Conservation (phyloP, 2,329 filamentous ascomycete genomes). For the Penicillium aurantiogriseum region DNA sequence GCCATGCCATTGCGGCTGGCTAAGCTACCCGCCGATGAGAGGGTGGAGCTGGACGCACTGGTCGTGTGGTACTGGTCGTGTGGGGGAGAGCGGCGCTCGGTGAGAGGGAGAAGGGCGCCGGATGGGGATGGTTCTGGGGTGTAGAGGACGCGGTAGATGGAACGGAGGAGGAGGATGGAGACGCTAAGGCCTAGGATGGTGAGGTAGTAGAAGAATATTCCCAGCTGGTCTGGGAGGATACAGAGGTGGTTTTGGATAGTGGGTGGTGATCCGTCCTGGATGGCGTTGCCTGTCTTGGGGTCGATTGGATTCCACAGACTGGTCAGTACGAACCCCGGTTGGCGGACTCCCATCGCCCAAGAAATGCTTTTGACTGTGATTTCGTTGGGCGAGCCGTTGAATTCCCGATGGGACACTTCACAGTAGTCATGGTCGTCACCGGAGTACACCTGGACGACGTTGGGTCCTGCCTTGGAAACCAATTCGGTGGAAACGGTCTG, state of each 20-base stretch:
- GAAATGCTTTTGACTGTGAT: conserved; percentile 94
- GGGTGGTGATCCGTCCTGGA: conserved; percentile 19
- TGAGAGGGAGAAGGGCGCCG: conserved; percentile 30
- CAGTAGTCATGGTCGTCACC: conserved; percentile 99
- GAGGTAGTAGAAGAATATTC: conserved; percentile 77
- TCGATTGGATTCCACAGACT: conserved; percentile 93
- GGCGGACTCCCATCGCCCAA: conserved; percentile 93
- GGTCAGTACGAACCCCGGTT: conserved; percentile 81
- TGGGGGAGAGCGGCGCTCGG: conserved; percentile 28
- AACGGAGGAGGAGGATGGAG: conserved; percentile 46
- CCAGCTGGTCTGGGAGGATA: conserved; percentile 81
- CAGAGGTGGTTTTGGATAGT: conserved; percentile 90
- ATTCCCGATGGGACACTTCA: conserved; percentile 74
- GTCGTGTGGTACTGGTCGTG: conserved; percentile 27
- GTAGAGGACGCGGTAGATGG: conserved; percentile 35
- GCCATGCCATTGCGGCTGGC: conserved; percentile 29
- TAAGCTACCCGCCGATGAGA: conserved; percentile 29
- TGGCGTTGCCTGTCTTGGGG: conserved; percentile 39
- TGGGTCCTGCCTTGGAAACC: conserved; percentile 69
- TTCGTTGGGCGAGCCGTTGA: conserved; percentile 64
- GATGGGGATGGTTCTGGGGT: conserved; percentile 13
- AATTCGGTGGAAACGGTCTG: conserved; percentile 73
- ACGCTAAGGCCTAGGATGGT: conserved; percentile 59
- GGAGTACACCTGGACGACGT: conserved; percentile 83
- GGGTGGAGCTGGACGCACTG: conserved; percentile 35